These are phyloP conservation scores for Sporothrix inflata DNA, from an alignment of 2,329 filamentous ascomycete genomes.

Conservation along the genomic window DNA sequence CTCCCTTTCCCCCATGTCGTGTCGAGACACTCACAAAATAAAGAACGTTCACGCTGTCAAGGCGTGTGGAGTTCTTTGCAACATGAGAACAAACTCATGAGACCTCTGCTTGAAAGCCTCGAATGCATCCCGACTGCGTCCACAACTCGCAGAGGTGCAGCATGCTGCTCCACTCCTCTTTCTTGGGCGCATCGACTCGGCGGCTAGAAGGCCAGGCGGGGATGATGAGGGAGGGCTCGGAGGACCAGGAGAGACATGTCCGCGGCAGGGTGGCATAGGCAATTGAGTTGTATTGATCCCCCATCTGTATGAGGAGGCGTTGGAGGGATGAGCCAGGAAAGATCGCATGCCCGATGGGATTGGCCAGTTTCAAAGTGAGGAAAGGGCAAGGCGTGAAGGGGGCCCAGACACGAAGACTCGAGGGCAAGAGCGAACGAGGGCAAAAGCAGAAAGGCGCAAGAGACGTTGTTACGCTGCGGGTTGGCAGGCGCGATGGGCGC, in stretches of 20 bases:
- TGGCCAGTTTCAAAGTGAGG: slow-evolving; percentile 9
- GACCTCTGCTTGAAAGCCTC: neutral
- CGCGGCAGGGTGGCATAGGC: slow-evolving; percentile 1
- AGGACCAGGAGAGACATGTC: neutral
- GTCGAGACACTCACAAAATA: neutral
- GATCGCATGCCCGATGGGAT: neutral
- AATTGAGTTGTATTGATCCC: slow-evolving; percentile 9
- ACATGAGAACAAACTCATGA: neutral
- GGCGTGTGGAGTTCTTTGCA: neutral
- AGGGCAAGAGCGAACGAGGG: neutral
- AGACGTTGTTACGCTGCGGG: slow-evolving; percentile 5
- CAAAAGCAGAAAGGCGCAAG: slow-evolving; percentile 8
- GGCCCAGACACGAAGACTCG: neutral
- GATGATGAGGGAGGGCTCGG: neutral
- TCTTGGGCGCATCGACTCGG: neutral
- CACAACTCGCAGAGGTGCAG: neutral
- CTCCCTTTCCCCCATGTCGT: slow-evolving; percentile 8
- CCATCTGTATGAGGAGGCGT: neutral
- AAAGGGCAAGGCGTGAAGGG: slow-evolving; percentile 6
- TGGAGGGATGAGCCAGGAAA: neutral
- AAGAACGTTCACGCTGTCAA: neutral
- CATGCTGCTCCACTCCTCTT: slow-evolving; percentile 19
- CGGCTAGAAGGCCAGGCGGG: slow-evolving; percentile 16
- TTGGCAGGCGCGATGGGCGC: slow-evolving; percentile 5
- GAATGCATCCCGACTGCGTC: neutral